Conservation (phyloP, 139 green algal species). For the Axilococcus clingmanii region DNA sequence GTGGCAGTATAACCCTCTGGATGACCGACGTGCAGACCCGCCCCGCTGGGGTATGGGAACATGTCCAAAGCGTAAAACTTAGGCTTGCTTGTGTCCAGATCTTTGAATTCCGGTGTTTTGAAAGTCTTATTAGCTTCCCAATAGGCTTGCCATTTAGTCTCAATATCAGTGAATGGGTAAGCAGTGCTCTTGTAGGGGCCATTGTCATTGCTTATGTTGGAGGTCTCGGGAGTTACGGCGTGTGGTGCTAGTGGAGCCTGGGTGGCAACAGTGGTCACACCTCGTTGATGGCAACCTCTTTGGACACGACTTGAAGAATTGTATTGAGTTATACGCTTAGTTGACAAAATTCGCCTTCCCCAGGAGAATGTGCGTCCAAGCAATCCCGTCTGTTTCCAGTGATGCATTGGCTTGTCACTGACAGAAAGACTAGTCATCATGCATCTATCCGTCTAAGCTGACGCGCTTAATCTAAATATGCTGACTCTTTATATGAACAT, state of each 20-base stretch:
- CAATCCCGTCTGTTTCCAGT: no score
- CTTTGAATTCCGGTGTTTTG: constrained; percentile 63
- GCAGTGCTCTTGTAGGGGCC: constrained; percentile 10
- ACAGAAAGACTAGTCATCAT: no score
- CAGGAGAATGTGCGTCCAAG: no score
- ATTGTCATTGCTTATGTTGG: neutral
- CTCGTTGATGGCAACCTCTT: neutral
- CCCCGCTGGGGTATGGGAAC: constrained; percentile 95
- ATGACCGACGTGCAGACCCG: constrained; percentile 83
- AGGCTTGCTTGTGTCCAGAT: constrained; percentile 87
- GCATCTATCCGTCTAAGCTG: no score
- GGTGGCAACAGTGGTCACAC: no score
- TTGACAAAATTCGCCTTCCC: no score
- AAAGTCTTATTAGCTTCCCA: constrained; percentile 92
- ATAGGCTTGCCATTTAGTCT: constrained; percentile 83
- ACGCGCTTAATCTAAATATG: no score
- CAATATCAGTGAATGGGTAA: constrained; percentile 30
- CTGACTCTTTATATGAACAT: no score
- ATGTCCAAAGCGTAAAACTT: constrained; percentile 99
- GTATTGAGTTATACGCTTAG: no score
- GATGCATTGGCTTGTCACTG: no score
- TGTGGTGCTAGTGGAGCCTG: constrained; percentile 1
- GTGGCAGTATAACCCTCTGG: constrained; percentile 88
- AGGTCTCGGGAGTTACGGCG: neutral
- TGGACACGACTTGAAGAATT: no score